Conservation (phyloP, 225 moss, liverwort and hornwort genomes). For the Climacium dendroides region DNA sequence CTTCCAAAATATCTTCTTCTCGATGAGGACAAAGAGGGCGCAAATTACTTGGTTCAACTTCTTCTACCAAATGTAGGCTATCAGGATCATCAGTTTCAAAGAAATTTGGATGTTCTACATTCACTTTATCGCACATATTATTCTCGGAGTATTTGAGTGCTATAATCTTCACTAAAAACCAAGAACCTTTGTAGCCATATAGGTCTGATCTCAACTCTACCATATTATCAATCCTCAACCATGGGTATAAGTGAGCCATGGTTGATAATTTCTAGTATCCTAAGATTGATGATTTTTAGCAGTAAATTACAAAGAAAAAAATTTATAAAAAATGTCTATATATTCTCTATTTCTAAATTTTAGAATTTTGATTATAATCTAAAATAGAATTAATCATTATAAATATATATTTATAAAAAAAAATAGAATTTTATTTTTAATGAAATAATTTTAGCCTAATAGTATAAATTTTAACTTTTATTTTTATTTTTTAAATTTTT, state of each 20-base stretch:
- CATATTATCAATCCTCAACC: neutral
- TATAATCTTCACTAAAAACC: neutral
- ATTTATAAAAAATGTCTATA: neutral
- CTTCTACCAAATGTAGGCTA: neutral
- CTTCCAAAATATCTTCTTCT: neutral
- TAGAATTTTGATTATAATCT: too few relatives aligned
- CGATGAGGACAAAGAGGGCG: neutral
- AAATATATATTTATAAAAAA: rapidly evolving
- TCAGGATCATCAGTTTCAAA: neutral
- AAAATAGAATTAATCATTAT: neutral
- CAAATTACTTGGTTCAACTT: neutral
- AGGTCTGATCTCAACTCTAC: neutral
- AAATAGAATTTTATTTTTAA: neutral
- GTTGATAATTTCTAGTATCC: neutral
- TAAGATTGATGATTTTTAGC: neutral
- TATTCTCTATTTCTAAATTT: neutral
- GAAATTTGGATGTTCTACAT: neutral
- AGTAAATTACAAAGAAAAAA: neutral
- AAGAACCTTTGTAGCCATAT: neutral
- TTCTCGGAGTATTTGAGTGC: neutral
- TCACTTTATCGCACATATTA: neutral
- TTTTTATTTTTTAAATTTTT: too few relatives aligned
- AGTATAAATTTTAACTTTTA: neutral
- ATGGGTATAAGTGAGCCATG: neutral
- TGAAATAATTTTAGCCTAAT: neutral